These are phyloP conservation scores for Colletotrichum sojae DNA, from an alignment of 2,329 filamentous ascomycete genomes.

Conservation along the genomic window DNA sequence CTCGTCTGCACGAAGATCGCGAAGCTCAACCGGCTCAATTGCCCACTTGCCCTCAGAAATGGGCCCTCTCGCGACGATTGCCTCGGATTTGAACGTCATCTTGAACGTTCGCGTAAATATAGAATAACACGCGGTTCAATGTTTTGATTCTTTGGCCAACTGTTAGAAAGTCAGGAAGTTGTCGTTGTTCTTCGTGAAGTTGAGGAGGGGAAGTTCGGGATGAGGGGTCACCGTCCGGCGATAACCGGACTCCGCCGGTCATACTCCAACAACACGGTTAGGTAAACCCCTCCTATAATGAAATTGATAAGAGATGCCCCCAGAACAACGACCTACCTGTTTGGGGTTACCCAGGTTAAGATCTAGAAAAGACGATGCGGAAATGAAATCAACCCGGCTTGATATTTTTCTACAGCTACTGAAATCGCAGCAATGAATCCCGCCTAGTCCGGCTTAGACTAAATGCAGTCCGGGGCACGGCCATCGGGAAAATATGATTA, in stretches of 20 bases:
- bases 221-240: slow-evolving; percentile 14
- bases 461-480: too few relatives aligned
- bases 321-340: slow-evolving; percentile 9
- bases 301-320: slow-evolving; percentile 15
- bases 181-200: not conserved
- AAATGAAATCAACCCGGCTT: too few relatives aligned
- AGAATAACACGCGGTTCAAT: not conserved
- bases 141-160: too few relatives aligned
- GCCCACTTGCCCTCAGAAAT: slow-evolving; percentile 51
- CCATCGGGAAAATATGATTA: too few relatives aligned
- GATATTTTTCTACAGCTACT: too few relatives aligned
- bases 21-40: slow-evolving; percentile 48
- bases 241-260: slow-evolving; percentile 10
- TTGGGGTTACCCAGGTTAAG: not conserved
- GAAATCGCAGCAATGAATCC: too few relatives aligned
- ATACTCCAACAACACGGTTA: not conserved
- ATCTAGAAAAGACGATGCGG: too few relatives aligned
- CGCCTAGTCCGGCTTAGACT: too few relatives aligned
- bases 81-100: slow-evolving; percentile 48
- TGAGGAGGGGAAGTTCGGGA: slow-evolving; percentile 4
- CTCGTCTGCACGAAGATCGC: slow-evolving; percentile 55
- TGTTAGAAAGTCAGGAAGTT: too few relatives aligned
- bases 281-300: slow-evolving; percentile 21
- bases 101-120: not conserved
- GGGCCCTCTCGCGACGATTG: slow-evolving; percentile 49